phyloP scores from a whole-genome alignment of 164 flowering plant species.

The Brasenia schreberi region DNA sequence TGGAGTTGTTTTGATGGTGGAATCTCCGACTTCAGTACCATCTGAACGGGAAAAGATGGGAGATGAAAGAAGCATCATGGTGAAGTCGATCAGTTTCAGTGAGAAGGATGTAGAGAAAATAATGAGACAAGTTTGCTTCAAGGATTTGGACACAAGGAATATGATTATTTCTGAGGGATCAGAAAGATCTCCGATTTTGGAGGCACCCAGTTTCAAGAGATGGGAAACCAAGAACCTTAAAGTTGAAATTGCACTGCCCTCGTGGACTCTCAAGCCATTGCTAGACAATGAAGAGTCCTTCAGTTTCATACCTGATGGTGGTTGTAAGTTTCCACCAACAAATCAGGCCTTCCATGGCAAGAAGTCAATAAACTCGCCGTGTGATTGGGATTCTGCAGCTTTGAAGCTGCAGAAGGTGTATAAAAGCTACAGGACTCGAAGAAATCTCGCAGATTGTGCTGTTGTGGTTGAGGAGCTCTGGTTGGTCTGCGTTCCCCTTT shows the following conservation, averaged over 20 bases:
- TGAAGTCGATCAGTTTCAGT: neutral
- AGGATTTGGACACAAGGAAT: neutral
- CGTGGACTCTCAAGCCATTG: conserved; percentile 7
- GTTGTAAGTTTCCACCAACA: conserved; percentile 5
- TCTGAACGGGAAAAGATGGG: neutral
- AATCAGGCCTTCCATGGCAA: neutral
- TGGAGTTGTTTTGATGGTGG: neutral
- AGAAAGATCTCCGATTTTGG: conserved; percentile 1
- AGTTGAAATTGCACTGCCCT: conserved; percentile 15
- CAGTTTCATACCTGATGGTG: conserved; percentile 1
- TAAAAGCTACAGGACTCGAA: conserved; percentile 59
- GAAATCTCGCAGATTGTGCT: conserved; percentile 72
- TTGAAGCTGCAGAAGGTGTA: conserved; percentile 55
- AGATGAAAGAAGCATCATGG: neutral
- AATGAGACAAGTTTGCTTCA: neutral
- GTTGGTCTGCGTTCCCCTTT: conserved; percentile 16
- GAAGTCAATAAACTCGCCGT: conserved; percentile 20
- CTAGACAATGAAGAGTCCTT: neutral
- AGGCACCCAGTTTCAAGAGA: conserved; percentile 25
- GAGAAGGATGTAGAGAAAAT: neutral
- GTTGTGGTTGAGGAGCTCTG: conserved; percentile 64
- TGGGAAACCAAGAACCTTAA: conserved; percentile 17
- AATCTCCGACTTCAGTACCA: neutral
- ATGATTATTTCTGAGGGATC: neutral
- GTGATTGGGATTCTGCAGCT: conserved; percentile 51